A percentile compares a stretch with the other conserved stretches of the same genome.
phyloP scores from a whole-genome alignment of 441 rosid genomes.

The Eruca vesicaria region DNA sequence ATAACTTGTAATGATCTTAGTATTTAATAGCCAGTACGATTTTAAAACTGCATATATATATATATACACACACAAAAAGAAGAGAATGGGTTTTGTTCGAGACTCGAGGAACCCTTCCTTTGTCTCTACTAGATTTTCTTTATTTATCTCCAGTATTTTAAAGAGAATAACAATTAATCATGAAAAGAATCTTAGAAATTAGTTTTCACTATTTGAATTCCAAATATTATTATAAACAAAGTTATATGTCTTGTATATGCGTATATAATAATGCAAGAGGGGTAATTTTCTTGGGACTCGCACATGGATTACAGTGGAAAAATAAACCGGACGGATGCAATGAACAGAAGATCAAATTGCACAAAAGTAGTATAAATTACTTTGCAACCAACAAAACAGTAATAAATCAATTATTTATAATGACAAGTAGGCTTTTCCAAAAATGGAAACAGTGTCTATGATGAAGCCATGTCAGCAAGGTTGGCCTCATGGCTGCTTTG shows the following conservation, averaged over 20 bases:
- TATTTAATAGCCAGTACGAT: neutral
- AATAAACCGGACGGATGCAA: constrained; percentile 14
- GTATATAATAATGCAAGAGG: constrained; percentile 29
- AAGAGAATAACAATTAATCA: constrained; percentile 15
- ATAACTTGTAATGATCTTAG: neutral
- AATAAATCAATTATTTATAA: neutral
- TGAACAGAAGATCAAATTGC: constrained; percentile 28
- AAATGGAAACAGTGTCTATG: constrained; percentile 6
- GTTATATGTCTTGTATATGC: neutral
- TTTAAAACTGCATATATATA: neutral
- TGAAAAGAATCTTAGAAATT: constrained; percentile 25
- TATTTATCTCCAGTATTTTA: constrained; percentile 5
- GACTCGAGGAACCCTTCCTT: constrained; percentile 20
- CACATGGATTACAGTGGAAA: constrained; percentile 35
- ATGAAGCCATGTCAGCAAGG: constrained; percentile 35
- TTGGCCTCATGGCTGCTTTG: constrained; percentile 34
- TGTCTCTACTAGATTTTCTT: constrained; percentile 21
- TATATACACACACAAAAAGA: neutral
- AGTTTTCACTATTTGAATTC: constrained; percentile 12
- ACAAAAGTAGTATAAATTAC: neutral
- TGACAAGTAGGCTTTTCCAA: constrained; percentile 36
- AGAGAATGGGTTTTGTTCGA: constrained; percentile 30
- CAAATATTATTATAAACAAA: neutral
- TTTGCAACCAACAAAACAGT: neutral
- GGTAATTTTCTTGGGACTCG: constrained; percentile 31